These are phyloP conservation scores for Acacia concinna DNA, from an alignment of 331 rosid genomes.

Conservation along the genomic window DNA sequence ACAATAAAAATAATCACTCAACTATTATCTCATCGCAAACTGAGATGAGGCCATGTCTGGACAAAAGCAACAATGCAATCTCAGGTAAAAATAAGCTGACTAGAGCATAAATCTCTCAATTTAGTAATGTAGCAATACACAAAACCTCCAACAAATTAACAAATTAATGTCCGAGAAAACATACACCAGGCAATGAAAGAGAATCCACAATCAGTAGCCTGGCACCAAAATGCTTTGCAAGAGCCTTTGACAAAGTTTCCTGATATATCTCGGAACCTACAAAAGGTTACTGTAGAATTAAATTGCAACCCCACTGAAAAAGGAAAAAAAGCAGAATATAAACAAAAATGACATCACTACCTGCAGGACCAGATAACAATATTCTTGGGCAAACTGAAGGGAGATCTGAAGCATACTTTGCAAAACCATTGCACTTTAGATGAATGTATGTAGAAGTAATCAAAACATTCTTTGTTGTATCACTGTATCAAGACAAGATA, in stretches of 20 bases:
- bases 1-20: conserved; percentile 2
- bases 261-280: conserved; percentile 95
- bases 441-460: conserved; percentile 68
- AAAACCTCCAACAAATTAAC: conserved; percentile 14
- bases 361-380: conserved; percentile 88
- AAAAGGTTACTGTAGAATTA: conserved; percentile 30
- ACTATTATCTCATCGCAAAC: neutral
- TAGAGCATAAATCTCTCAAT: conserved; percentile 19
- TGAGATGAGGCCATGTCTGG: conserved; percentile 16
- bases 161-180: conserved; percentile 36
- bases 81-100: neutral
- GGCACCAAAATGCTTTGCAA: conserved; percentile 80
- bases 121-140: conserved; percentile 8
- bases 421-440: conserved; percentile 71
- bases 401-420: conserved; percentile 72
- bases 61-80: conserved; percentile 12
- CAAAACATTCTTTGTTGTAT: conserved; percentile 73
- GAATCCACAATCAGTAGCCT: conserved; percentile 78
- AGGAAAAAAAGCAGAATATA: conserved; percentile 6
- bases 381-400: conserved; percentile 72
- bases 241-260: conserved; percentile 89
- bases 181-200: conserved; percentile 82
- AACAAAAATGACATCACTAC: conserved; percentile 36
- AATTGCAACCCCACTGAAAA: conserved; percentile 23
- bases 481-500: conserved; percentile 54